Base-by-base conservation (phyloP, 176 grass and related monocot species). In the Urochloa ruziziensis region DNA sequence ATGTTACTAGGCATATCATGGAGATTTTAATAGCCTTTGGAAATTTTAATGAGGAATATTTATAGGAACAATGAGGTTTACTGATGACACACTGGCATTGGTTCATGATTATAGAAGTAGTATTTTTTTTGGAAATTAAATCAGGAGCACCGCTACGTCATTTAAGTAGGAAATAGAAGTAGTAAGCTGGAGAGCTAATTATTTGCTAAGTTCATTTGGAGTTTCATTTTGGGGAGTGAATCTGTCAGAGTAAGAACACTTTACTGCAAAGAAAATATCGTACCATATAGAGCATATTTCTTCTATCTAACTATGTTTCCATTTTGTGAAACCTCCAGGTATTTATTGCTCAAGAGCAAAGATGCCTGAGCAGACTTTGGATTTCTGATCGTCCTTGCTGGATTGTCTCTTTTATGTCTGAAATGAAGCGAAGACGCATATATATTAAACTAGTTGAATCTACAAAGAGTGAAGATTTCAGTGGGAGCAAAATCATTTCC, bases 311-410 rank as follows among this genome's bases (percentile, higher is more conserved):
- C 24, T 86, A 70, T 88, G 66, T 57, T 90, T 49, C 18, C 18
- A 47, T 82, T 24, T 86, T 86, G 60, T 79, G 24, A 77, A 80
- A 30, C 63, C 18, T 91, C 48, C 80, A 99, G 93, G 80, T 84
- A 82, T 99, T 99, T 36, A 94, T 96, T 34, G 96, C 91, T 6
- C 93, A 99, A 80, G 96, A 99, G 84, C 93, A 92, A 85, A 96
- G 89, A 78, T 92, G 89, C 81, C 54, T 99, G 57, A 90, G 80
- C 47, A 91, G 93, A 87, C 56, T 99, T 85, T 99, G 93, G 93
- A 78, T 99, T 47, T 54, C 35, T 73, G 87, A 96, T 27, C 87
- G 75, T 13, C 96, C 96, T 74, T 80, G 59, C 37, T 94, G 89
- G 91, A 78, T 6, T 5, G 83, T 85, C n/a, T 91, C 85, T 66